Conservation (phyloP, 805 yeast genomes). For the Blastobotrys robertii region DNA sequence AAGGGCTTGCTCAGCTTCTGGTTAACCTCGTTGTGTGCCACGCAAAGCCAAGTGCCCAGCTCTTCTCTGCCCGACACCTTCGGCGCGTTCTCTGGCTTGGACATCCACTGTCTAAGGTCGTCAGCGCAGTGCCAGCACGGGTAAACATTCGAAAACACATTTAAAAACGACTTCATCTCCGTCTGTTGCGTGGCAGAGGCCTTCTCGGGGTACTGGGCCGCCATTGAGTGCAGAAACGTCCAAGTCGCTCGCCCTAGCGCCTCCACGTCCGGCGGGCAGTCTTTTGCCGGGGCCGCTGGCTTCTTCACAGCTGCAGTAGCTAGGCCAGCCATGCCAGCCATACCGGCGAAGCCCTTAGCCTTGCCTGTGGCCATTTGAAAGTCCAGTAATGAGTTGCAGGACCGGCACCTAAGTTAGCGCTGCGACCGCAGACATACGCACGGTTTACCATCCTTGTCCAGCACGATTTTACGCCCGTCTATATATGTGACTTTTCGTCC, state of each 20-base stretch:
- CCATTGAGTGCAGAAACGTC: slow-evolving; percentile 84
- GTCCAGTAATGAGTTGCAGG: slow-evolving; percentile 76
- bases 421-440: slow-evolving; percentile 33
- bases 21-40: slow-evolving; percentile 93
- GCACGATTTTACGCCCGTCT: slow-evolving; percentile 55
- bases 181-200: slow-evolving; percentile 55
- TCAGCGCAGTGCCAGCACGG: slow-evolving; percentile 93
- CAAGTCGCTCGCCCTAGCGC: slow-evolving; percentile 78
- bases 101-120: slow-evolving; percentile 62
- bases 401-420: slow-evolving; percentile 50
- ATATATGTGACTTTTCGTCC: slow-evolving; percentile 7
- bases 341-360: slow-evolving; percentile 18
- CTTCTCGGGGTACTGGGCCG: slow-evolving; percentile 73
- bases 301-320: slow-evolving; percentile 11
- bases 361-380: slow-evolving; percentile 51
- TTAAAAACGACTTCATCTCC: slow-evolving; percentile 63
- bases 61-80: slow-evolving; percentile 47
- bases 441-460: slow-evolving; percentile 92
- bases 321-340: slow-evolving; percentile 17
- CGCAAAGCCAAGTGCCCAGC: slow-evolving; percentile 86
- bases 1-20: slow-evolving; percentile 71
- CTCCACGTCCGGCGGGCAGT: slow-evolving; percentile 81
- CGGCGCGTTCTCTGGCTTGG: slow-evolving; percentile 36
- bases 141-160: slow-evolving; percentile 65
- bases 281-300: slow-evolving; percentile 21